phyloP scores from a whole-genome alignment of 345 rosid genomes.

The Syzygium aromaticum region DNA sequence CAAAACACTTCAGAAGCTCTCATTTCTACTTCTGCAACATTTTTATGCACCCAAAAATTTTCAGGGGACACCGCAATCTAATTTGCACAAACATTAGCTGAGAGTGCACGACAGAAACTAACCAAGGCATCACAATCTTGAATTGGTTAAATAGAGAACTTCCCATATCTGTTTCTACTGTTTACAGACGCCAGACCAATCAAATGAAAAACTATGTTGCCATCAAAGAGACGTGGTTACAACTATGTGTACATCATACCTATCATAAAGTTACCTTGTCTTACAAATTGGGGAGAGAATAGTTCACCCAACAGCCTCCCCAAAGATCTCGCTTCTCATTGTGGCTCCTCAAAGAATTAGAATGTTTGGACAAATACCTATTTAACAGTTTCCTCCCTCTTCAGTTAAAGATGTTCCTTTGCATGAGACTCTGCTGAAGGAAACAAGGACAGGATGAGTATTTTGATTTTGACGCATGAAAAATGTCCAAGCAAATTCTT shows the following conservation, averaged over 20 bases:
- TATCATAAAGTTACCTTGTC: not conserved
- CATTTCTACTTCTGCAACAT: not conserved
- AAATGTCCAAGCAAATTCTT: not conserved
- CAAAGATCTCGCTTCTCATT: not conserved
- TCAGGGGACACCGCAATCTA: not conserved
- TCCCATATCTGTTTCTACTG: not conserved
- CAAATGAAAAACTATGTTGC: not conserved
- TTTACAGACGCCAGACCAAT: not conserved
- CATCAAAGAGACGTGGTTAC: not conserved
- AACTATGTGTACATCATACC: not conserved
- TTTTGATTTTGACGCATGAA: not conserved
- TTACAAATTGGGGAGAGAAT: not conserved
- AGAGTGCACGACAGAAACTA: not conserved
- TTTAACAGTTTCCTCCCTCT: not conserved
- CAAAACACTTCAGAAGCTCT: not conserved
- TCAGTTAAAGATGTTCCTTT: not conserved
- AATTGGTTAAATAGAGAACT: not conserved
- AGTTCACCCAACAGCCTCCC: not conserved
- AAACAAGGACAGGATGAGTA: not conserved
- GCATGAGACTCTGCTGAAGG: not conserved
- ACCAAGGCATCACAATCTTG: not conserved
- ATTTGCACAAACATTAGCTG: not conserved
- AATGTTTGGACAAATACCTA: not conserved
- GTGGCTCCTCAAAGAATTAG: not conserved
- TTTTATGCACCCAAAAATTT: not conserved